Conservation (phyloP, 306 rosid genomes). For the Corylus americana region DNA sequence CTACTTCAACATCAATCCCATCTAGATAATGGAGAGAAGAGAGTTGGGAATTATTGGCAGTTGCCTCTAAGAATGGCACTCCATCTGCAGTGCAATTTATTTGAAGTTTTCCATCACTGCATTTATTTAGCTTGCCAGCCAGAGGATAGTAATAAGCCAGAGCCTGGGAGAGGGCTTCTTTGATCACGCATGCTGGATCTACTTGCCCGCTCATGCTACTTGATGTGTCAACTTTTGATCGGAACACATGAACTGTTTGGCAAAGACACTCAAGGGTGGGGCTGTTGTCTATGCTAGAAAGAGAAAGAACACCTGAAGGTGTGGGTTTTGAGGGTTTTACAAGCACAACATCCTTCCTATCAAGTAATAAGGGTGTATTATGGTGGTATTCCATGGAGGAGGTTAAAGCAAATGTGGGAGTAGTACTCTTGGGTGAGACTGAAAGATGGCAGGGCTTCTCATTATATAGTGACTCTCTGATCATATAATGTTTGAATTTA, state of each 20-base stretch:
- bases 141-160: slow-evolving; percentile 49
- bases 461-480: background rate
- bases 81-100: slow-evolving; percentile 49
- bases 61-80: slow-evolving; percentile 52
- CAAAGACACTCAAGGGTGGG: background rate
- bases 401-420: background rate
- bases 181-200: slow-evolving; percentile 38
- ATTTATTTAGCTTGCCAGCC: slow-evolving; percentile 40
- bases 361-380: background rate
- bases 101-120: slow-evolving; percentile 37
- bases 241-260: slow-evolving; percentile 12
- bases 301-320: slow-evolving; percentile 20
- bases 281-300: slow-evolving; percentile 25
- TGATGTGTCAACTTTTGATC: background rate
- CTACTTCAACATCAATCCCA: slow-evolving; percentile 37
- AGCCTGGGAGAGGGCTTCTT: slow-evolving; percentile 47
- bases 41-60: slow-evolving; percentile 38
- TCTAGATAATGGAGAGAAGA: slow-evolving; percentile 50
- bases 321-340: slow-evolving; percentile 28
- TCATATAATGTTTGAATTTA: no score
- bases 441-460: background rate
- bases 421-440: background rate
- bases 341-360: slow-evolving; percentile 15
- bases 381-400: background rate
- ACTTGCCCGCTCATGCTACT: background rate